Conservation (phyloP, 2,329 filamentous ascomycete species). For the Penicillium psychrosexuale region DNA sequence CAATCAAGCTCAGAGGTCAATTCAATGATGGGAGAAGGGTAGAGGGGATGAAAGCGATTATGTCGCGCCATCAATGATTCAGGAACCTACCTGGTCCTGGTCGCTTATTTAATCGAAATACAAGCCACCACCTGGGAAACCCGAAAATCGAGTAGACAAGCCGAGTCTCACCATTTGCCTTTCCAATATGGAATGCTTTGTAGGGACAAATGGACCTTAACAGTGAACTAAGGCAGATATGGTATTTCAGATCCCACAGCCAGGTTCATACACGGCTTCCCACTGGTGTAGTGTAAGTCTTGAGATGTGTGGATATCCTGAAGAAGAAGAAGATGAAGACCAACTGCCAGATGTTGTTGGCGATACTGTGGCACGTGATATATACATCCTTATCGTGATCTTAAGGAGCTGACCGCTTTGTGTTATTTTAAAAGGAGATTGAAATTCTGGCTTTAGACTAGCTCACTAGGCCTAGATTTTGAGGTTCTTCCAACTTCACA, state of each 20-base stretch:
- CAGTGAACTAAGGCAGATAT: background rate
- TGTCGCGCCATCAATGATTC: background rate
- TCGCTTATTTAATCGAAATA: background rate
- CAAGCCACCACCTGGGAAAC: background rate
- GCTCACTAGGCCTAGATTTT: background rate
- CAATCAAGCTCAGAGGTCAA: background rate
- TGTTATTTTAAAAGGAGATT: background rate
- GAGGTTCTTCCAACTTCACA: too few species aligned
- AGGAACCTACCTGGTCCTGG: background rate
- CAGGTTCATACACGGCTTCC: background rate
- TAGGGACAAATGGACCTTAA: too few species aligned
- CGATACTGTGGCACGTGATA: background rate
- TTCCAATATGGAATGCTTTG: background rate
- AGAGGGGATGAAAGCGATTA: background rate
- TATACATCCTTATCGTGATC: background rate
- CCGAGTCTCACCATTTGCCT: background rate
- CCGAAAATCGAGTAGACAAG: background rate
- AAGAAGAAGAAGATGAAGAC: background rate
- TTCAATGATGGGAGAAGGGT: background rate
- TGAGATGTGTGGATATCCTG: background rate
- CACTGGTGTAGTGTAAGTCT: background rate
- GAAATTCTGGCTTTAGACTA: background rate
- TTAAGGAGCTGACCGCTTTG: background rate
- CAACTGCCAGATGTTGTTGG: background rate
- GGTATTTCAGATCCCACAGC: background rate